Evolutionary conservation across 1,284 basidiomycete species (phyloP).

Genomic region (Waitea zeae): DNA sequence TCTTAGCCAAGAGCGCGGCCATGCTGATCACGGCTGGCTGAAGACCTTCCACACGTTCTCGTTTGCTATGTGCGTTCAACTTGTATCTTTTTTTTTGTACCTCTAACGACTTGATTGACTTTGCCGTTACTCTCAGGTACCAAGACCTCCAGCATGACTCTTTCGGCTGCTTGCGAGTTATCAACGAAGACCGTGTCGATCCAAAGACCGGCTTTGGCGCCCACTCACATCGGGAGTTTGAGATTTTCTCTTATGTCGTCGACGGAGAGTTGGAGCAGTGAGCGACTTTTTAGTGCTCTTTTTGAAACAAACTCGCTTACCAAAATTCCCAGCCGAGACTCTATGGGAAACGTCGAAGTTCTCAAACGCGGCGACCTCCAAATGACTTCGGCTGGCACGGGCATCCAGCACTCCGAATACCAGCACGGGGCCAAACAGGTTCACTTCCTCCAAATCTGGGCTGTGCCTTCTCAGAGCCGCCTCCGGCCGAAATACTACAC

Average conservation of each 20-base stretch:
- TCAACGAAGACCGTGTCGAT: conserved; percentile 86
- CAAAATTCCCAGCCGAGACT: conserved; percentile 44
- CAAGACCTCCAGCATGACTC: conserved; percentile 36
- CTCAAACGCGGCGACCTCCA: conserved; percentile 81
- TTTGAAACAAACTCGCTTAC: conserved; percentile 1
- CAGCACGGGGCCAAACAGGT: conserved; percentile 38
- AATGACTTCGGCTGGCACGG: conserved; percentile 80
- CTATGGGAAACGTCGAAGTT: conserved; percentile 79
- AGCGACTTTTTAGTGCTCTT: conserved; percentile 7
- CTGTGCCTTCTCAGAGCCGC: conserved; percentile 35
- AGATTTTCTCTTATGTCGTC: conserved; percentile 84
- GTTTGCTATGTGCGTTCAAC: conserved; percentile 46
- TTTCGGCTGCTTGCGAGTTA: conserved; percentile 50
- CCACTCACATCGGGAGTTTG: conserved; percentile 74
- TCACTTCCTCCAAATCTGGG: conserved; percentile 87
- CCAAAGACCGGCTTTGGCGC: conserved; percentile 67
- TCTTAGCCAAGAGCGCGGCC: conserved; percentile 50
- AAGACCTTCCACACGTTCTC: conserved; percentile 83
- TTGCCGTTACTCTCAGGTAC: conserved; percentile 28
- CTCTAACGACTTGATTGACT: background rate
- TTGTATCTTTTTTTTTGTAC: background rate
- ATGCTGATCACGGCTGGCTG: conserved; percentile 80
- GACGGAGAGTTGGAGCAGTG: conserved; percentile 68
- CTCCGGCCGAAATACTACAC: conserved; percentile 70
- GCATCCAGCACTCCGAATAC: conserved; percentile 74